These are phyloP conservation scores for Mariannaea elegans DNA, from an alignment of 2,329 filamentous ascomycete genomes.

Conservation along the genomic window DNA sequence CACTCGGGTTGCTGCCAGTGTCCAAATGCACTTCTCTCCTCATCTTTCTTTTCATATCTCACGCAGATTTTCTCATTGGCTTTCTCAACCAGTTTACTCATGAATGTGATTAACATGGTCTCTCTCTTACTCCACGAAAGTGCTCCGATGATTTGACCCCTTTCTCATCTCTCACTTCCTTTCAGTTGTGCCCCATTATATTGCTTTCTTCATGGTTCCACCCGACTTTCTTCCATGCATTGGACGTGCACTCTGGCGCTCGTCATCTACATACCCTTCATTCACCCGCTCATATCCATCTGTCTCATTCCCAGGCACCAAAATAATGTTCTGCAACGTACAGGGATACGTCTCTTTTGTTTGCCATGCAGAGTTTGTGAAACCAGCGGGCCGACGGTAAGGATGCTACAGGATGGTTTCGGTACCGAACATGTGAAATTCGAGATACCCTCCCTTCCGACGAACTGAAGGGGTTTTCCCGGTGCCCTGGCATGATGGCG, in stretches of 20 bases:
- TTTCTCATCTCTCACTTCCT: slow-evolving; percentile 19
- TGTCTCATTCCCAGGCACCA: slow-evolving; percentile 13
- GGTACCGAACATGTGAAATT: slow-evolving; percentile 7
- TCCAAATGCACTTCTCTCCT: slow-evolving; percentile 1
- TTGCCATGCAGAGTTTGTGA: not conserved
- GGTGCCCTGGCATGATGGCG: not conserved
- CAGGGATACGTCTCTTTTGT: not conserved
- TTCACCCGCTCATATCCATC: not conserved
- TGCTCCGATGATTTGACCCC: slow-evolving; percentile 14
- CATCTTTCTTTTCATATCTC: not conserved
- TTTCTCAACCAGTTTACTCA: not conserved
- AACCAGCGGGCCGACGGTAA: slow-evolving; percentile 1
- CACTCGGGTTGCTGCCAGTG: slow-evolving; percentile 8
- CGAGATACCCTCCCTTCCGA: too few species aligned
- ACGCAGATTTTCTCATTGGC: slow-evolving; percentile 8
- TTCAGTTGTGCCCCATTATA: not conserved
- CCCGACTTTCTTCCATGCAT: not conserved
- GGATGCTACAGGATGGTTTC: slow-evolving; percentile 9
- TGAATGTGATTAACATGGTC: slow-evolving; percentile 7
- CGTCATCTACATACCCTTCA: not conserved
- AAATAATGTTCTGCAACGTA: slow-evolving; percentile 12
- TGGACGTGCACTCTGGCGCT: slow-evolving; percentile 6
- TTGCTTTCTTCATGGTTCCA: not conserved
- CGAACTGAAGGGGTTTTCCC: too few species aligned
- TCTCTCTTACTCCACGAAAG: not conserved